Evolutionary conservation across 805 yeast genomes (phyloP).

Genomic region (Candida sithepensis): DNA sequence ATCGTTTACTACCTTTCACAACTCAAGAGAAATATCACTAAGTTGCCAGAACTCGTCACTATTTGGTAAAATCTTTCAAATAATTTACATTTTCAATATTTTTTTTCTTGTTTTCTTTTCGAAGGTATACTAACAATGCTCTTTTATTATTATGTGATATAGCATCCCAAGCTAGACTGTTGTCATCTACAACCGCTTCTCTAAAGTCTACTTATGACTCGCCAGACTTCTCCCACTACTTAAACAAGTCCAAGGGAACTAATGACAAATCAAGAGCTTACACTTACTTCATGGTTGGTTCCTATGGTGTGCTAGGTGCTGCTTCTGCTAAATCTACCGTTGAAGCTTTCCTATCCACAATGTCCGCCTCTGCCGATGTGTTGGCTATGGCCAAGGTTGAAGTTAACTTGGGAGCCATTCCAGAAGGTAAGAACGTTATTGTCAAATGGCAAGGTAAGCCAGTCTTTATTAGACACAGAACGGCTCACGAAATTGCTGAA

Average conservation of each 20-base stretch:
- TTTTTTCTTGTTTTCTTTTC: background rate
- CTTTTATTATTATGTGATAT: background rate
- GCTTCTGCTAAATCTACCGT: constrained; percentile 97
- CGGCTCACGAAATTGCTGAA: constrained; percentile 86
- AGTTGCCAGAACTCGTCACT: background rate
- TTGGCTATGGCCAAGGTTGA: constrained; percentile 99
- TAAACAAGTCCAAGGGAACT: constrained; percentile 65
- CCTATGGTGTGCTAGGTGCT: constrained; percentile 84
- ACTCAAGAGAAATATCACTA: background rate
- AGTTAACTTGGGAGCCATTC: constrained; percentile 88
- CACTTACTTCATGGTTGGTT: constrained; percentile 97
- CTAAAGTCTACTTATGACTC: constrained; percentile 80
- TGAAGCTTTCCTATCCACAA: constrained; percentile 83
- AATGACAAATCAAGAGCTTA: constrained; percentile 75
- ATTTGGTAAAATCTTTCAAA: background rate
- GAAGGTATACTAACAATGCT: background rate
- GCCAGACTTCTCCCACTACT: constrained; percentile 82
- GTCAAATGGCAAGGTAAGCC: constrained; percentile 99
- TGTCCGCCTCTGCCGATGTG: constrained; percentile 98
- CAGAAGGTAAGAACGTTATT: constrained; percentile 96
- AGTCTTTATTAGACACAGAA: constrained; percentile 98
- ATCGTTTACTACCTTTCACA: background rate
- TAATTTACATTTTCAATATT: background rate
- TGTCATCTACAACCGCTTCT: constrained; percentile 47
- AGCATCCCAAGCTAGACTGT: constrained; percentile 41